Evolutionary conservation across 2,329 filamentous ascomycete species (phyloP).

Genomic region (Aspergillus hiratsukae): DNA sequence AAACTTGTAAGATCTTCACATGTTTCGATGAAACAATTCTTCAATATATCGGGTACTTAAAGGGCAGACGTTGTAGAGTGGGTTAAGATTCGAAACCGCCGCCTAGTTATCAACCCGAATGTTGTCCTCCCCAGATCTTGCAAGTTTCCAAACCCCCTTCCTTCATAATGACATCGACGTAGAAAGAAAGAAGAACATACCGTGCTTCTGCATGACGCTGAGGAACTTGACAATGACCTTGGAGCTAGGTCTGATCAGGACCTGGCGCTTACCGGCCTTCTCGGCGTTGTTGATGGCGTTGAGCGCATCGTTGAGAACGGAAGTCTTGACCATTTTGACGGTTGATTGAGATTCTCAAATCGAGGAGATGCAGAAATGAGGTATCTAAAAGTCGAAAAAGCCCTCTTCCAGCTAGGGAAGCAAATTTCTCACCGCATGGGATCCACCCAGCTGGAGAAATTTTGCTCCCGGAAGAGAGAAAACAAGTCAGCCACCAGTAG

Average conservation of each 20-base stretch:
- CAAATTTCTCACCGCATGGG: slow-evolving; percentile 2
- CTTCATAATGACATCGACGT: neutral
- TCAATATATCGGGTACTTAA: slow-evolving; percentile 99
- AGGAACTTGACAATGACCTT: slow-evolving; percentile 99
- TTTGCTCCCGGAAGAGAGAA: slow-evolving; percentile 6
- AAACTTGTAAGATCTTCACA: slow-evolving; percentile 96
- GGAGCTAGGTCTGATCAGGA: slow-evolving; percentile 93
- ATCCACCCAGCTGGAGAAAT: slow-evolving; percentile 2
- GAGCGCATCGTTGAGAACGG: slow-evolving; percentile 98
- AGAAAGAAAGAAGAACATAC: slow-evolving; percentile 58
- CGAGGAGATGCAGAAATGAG: slow-evolving; percentile 34
- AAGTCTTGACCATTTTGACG: slow-evolving; percentile 98
- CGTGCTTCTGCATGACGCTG: slow-evolving; percentile 98
- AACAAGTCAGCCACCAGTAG: slow-evolving; percentile 59
- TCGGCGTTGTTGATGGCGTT: slow-evolving; percentile 99
- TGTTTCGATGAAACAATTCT: slow-evolving; percentile 35
- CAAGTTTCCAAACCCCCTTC: neutral
- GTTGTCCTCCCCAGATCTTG: slow-evolving; percentile 4
- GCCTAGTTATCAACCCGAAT: slow-evolving; percentile 99
- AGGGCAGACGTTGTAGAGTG: slow-evolving; percentile 88
- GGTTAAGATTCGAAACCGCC: slow-evolving; percentile 66
- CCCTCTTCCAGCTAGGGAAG: slow-evolving; percentile 2
- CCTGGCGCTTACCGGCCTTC: slow-evolving; percentile 99
- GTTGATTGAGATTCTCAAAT: slow-evolving; percentile 54
- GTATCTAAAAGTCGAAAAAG: slow-evolving; percentile 26